Conservation (phyloP, 192 early-diverging fungal species). For the Paraglomus occultum region DNA sequence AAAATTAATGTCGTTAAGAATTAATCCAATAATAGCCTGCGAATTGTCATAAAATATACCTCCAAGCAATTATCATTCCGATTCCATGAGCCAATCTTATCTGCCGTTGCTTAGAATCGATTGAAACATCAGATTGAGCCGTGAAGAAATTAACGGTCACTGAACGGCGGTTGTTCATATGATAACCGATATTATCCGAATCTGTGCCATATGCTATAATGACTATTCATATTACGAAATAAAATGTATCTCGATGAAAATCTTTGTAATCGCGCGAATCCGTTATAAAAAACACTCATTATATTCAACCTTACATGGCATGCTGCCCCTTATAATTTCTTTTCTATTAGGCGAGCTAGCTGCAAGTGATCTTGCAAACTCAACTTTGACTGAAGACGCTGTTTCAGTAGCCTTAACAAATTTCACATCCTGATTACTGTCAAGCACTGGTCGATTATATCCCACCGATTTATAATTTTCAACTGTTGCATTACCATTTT, state of each 20-base stretch:
- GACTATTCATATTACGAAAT: not conserved
- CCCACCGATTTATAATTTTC: conserved; percentile 7
- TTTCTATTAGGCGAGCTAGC: not conserved
- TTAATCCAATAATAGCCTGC: not conserved
- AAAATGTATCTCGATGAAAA: not conserved
- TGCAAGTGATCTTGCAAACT: not conserved
- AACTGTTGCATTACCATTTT: not conserved
- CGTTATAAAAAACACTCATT: too few species aligned
- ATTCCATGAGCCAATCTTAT: conserved; percentile 15
- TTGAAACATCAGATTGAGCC: not conserved
- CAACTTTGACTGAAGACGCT: not conserved
- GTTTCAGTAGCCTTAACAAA: not conserved
- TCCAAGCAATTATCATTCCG: conserved; percentile 28
- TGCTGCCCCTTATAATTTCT: not conserved
- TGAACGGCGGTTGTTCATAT: not conserved
- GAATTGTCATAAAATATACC: conserved; percentile 10
- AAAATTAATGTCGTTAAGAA: not conserved
- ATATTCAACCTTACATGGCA: not conserved
- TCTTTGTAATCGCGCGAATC: not conserved
- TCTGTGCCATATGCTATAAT: conserved; percentile 11
- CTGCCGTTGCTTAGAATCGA: not conserved
- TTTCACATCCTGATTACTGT: not conserved
- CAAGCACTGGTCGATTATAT: conserved; percentile 10
- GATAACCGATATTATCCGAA: not conserved
- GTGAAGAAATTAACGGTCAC: conserved; percentile 6